Percentiles rank a stretch among this genome's conserved stretches.
phyloP scores from a whole-genome alignment of 1,139 yeast species.

The Yamadazyma triangularis region DNA sequence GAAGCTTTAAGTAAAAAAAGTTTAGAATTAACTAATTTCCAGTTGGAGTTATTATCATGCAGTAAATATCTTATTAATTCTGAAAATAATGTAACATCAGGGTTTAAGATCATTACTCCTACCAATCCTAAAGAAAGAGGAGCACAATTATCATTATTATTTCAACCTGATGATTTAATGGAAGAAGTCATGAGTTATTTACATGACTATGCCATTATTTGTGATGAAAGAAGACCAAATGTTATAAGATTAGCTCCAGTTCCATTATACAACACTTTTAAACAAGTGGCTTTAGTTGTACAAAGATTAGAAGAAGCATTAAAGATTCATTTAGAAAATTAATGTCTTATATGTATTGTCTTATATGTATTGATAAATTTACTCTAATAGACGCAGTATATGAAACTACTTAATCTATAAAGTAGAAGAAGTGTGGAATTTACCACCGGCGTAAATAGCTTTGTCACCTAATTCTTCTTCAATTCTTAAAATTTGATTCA shows the following conservation, averaged over 20 bases:
- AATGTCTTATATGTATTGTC: no score
- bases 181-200: slow-evolving; percentile 50
- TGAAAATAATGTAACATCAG: slow-evolving; percentile 21
- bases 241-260: slow-evolving; percentile 83
- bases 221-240: slow-evolving; percentile 87
- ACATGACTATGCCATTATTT: slow-evolving; percentile 59
- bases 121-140: slow-evolving; percentile 57
- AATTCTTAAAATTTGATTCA: slow-evolving; percentile 93
- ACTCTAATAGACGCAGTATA: no score
- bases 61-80: slow-evolving; percentile 42
- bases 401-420: slow-evolving; percentile 17
- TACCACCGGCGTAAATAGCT: slow-evolving; percentile 89
- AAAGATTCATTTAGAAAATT: slow-evolving; percentile 7
- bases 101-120: slow-evolving; percentile 76
- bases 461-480: slow-evolving; percentile 96
- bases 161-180: slow-evolving; percentile 57
- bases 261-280: slow-evolving; percentile 76
- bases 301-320: slow-evolving; percentile 39
- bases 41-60: slow-evolving; percentile 42
- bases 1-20: slow-evolving; percentile 53
- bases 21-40: slow-evolving; percentile 50
- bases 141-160: slow-evolving; percentile 72
- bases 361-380: no score
- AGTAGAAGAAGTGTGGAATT: slow-evolving; percentile 57
- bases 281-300: slow-evolving; percentile 52